Conservation (phyloP, 2,329 filamentous ascomycete species). For the Knufia fluminis region DNA sequence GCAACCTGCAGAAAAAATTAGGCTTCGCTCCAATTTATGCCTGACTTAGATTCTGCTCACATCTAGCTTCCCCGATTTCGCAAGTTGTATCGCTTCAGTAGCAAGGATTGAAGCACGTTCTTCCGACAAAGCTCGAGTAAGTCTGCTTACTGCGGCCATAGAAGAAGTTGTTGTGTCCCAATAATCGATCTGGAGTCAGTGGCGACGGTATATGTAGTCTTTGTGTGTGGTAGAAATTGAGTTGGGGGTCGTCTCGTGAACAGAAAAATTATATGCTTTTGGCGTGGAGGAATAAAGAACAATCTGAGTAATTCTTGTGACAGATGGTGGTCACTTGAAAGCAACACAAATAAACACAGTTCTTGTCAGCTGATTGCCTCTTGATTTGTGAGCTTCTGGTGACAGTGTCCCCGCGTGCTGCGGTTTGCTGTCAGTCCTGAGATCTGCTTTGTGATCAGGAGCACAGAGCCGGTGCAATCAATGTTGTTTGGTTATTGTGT, state of each 20-base stretch:
- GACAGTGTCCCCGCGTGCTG: background rate
- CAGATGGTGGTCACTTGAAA: background rate
- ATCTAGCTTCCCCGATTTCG: conserved; percentile 34
- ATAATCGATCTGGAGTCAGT: background rate
- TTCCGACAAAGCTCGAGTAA: conserved; percentile 28
- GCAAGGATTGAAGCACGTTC: conserved; percentile 39
- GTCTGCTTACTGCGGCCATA: conserved; percentile 11
- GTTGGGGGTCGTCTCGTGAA: background rate
- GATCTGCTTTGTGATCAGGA: conserved; percentile 13
- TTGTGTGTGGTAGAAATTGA: background rate
- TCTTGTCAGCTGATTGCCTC: background rate
- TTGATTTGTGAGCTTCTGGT: background rate
- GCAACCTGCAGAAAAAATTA: conserved; percentile 30
- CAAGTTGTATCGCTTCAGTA: conserved; percentile 39
- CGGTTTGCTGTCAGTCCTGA: conserved; percentile 9
- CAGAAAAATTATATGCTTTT: background rate
- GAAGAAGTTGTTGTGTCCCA: background rate
- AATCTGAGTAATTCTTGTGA: background rate
- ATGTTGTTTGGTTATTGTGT: background rate
- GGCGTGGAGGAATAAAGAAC: background rate
- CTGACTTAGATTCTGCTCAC: conserved; percentile 5
- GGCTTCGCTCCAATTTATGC: conserved; percentile 7
- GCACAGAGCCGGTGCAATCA: background rate
- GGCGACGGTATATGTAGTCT: background rate
- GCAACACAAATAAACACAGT: background rate